Evolutionary conservation across 2,329 filamentous ascomycete species (phyloP), one percentile per base, ranked within the genome.

Genomic region (Epichloe elymi): DNA sequence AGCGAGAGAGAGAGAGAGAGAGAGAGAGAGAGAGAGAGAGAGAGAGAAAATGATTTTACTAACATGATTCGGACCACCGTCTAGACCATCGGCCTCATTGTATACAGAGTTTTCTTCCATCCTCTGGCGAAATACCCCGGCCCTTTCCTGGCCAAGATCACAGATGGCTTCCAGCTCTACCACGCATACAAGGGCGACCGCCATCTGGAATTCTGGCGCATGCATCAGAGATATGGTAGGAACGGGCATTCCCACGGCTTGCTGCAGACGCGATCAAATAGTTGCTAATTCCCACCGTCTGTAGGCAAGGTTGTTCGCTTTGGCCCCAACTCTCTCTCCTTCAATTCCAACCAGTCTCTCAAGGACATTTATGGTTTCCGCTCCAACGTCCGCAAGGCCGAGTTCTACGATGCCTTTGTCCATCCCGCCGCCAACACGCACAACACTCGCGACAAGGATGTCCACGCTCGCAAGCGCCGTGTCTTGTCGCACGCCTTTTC

Each of bases 161-260:
- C 80, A n/a, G 74, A 81, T 58, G 77, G 70, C 56, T 77, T 83
- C 59, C 78, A 82, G 62, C 75, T 85, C 33, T 90, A 86, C 64
- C 82, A 88, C 58, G 84, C 85, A 46, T 86, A 82, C 67, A 83
- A 79, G 60, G 86, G 86, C 49, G 82, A 86, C 57, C 76, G 85
- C 1, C 86, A 90, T 61, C 74, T 90, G 17, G 80, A 85, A 60
- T 82, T 88, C 60, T 82, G 82, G 70, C 73, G 76, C 33, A 72
- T 83, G 58, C 88, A 94, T 64, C 70, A 82, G 58, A 74, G 76
- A 61, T 89, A 94, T 60, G 86, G 85, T 72, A 65, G 54, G 64
- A 36, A 5, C 3, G 17, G 12, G 7, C 40, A 30, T 30, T 30
- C 30, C 30, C 30, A 11, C 30, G 30, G 30, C 30, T 30, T 30